Evolutionary conservation across 1,284 basidiomycete species (phyloP).

Genomic region (Ustilago hordei): DNA sequence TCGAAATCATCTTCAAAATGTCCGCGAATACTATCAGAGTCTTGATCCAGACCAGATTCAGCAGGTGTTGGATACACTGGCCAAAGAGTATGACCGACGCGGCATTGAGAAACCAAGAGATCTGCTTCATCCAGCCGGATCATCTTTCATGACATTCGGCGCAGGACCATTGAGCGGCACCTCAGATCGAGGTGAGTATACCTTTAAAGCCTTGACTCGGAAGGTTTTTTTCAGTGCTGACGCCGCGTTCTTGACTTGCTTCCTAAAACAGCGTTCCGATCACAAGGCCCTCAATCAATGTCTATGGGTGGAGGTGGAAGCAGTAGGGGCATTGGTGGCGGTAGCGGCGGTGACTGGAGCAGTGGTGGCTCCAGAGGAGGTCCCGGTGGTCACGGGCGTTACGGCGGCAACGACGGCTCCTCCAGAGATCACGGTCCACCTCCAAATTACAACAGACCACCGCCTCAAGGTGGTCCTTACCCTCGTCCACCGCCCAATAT

Average conservation of each 20-base stretch:
- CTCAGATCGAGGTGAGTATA: conserved; percentile 38
- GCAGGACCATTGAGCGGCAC: conserved; percentile 49
- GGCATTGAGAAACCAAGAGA: conserved; percentile 57
- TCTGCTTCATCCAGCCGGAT: conserved; percentile 44
- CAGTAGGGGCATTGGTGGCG: neutral
- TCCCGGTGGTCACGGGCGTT: conserved; percentile 25
- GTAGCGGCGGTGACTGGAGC: conserved; percentile 13
- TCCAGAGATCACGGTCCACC: conserved; percentile 26
- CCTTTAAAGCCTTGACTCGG: neutral
- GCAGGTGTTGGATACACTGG: conserved; percentile 94
- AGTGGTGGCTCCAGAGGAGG: conserved; percentile 14
- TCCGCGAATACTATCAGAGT: conserved; percentile 95
- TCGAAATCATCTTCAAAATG: conserved; percentile 94
- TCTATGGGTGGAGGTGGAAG: conserved; percentile 23
- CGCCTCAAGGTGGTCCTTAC: conserved; percentile 32
- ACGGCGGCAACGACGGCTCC: conserved; percentile 22
- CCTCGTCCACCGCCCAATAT: conserved; percentile 46
- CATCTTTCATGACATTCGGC: conserved; percentile 55
- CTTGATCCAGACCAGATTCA: conserved; percentile 96
- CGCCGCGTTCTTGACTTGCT: neutral
- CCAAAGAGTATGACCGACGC: conserved; percentile 80
- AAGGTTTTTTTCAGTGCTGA: neutral
- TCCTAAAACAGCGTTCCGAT: conserved; percentile 27
- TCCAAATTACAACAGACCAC: conserved; percentile 40
- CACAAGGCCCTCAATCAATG: conserved; percentile 35